A percentile compares a stretch with the other conserved stretches of the same genome.
Conservation (phyloP, 495 filamentous ascomycete genomes). For the Bombardia bombarda region DNA sequence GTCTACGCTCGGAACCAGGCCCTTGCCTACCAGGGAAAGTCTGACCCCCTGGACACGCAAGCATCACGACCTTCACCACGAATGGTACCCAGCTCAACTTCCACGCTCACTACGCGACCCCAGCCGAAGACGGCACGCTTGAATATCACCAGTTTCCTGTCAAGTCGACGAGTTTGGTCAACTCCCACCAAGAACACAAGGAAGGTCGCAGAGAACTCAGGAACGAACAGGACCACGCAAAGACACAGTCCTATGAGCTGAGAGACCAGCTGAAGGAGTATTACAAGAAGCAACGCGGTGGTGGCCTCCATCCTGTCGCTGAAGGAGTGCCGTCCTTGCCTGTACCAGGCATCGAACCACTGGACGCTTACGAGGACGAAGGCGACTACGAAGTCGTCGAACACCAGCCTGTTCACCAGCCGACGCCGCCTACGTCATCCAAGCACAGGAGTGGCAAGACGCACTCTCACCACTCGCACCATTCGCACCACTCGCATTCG, state of each 20-base stretch:
- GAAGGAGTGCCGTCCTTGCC: slow-evolving; percentile 11
- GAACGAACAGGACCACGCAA: slow-evolving; percentile 2
- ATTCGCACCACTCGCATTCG: no score
- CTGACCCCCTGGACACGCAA: slow-evolving; percentile 20
- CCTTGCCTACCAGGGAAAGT: slow-evolving; percentile 6
- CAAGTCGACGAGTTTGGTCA: slow-evolving; percentile 11
- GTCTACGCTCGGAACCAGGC: neutral
- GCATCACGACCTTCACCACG: slow-evolving; percentile 26
- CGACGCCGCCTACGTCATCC: slow-evolving; percentile 2
- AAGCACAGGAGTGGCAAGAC: no score
- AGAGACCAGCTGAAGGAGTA: slow-evolving; percentile 18
- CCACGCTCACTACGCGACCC: slow-evolving; percentile 24
- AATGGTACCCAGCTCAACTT: slow-evolving; percentile 24
- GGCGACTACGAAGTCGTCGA: slow-evolving; percentile 16
- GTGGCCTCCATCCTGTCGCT: slow-evolving; percentile 10
- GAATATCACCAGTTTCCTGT: neutral
- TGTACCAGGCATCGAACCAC: slow-evolving; percentile 13
- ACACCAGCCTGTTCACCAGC: slow-evolving; percentile 9
- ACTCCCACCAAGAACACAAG: slow-evolving; percentile 14
- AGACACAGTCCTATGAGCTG: slow-evolving; percentile 14
- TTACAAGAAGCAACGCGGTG: neutral
- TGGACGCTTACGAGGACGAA: slow-evolving; percentile 14
- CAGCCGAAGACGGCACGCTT: slow-evolving; percentile 15
- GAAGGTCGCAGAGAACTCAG: slow-evolving; percentile 16
- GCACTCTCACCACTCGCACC: no score